Evolutionary conservation across 2,329 filamentous ascomycete species (phyloP).

Genomic region (Arthrobotrys iridis): DNA sequence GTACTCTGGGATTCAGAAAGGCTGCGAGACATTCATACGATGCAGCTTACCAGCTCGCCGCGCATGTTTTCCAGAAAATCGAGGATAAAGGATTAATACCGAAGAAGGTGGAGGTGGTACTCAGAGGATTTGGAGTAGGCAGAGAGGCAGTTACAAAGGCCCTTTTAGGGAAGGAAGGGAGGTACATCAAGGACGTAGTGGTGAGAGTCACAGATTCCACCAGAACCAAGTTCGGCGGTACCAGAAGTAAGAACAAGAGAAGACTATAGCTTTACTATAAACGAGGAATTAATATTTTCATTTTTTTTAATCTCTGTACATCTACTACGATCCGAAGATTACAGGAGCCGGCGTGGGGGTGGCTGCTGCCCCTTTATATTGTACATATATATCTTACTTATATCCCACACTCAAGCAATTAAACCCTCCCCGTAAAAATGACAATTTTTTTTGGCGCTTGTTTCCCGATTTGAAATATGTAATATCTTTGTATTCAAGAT

Average conservation of each 20-base stretch:
- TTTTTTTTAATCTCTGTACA: neutral
- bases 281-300: neutral
- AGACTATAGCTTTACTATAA: slow-evolving; percentile 67
- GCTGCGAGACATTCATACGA: slow-evolving; percentile 83
- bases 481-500: too few species aligned
- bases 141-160: slow-evolving; percentile 91
- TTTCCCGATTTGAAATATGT: neutral
- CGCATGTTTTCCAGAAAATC: slow-evolving; percentile 83
- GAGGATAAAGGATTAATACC: slow-evolving; percentile 83
- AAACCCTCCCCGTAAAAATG: too few species aligned
- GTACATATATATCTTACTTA: slow-evolving; percentile 39
- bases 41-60: slow-evolving; percentile 86
- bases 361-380: too few species aligned
- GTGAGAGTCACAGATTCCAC: slow-evolving; percentile 84
- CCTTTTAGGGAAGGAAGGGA: slow-evolving; percentile 84
- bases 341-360: too few species aligned
- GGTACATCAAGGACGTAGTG: slow-evolving; percentile 77
- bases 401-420: slow-evolving; percentile 17
- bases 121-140: slow-evolving; percentile 86
- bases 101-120: slow-evolving; percentile 77
- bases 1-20: slow-evolving; percentile 93
- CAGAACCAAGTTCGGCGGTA: slow-evolving; percentile 93
- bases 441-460: too few species aligned
- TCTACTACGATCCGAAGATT: neutral
- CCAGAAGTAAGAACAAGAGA: slow-evolving; percentile 83